Evolutionary conservation across 129 eudicot genomes (phyloP).

Genomic region (Tanacetum coccineum): DNA sequence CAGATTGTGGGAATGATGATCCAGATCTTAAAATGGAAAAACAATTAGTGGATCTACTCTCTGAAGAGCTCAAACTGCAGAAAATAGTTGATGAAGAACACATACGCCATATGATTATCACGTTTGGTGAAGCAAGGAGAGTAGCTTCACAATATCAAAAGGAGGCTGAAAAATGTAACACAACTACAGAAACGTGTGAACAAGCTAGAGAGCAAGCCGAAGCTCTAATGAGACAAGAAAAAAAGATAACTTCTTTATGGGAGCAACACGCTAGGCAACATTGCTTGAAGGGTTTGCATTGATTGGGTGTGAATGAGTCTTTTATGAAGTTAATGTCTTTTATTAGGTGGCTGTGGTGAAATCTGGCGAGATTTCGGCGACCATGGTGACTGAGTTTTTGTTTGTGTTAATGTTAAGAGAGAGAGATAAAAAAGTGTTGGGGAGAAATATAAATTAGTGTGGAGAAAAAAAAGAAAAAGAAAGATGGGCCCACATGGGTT

Average conservation of each 20-base stretch:
- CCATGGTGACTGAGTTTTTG: no score
- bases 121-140: conserved; percentile 74
- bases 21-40: conserved; percentile 86
- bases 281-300: no score
- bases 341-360: no score
- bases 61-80: conserved; percentile 69
- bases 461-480: no score
- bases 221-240: conserved; percentile 66
- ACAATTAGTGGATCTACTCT: conserved; percentile 66
- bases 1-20: conserved; percentile 85
- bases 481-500: no score
- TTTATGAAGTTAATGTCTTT: no score
- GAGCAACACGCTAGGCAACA: conserved; percentile 63
- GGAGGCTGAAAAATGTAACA: conserved; percentile 85
- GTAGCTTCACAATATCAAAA: conserved; percentile 62
- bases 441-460: no score
- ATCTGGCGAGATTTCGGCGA: no score
- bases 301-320: no score
- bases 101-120: conserved; percentile 59
- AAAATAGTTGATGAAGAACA: conserved; percentile 60
- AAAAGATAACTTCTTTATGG: conserved; percentile 66
- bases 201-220: conserved; percentile 66
- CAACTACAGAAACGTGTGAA: conserved; percentile 80
- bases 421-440: no score
- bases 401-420: no score